Conservation (phyloP, 495 filamentous ascomycete species). For the Barbatosphaeria neglecta region DNA sequence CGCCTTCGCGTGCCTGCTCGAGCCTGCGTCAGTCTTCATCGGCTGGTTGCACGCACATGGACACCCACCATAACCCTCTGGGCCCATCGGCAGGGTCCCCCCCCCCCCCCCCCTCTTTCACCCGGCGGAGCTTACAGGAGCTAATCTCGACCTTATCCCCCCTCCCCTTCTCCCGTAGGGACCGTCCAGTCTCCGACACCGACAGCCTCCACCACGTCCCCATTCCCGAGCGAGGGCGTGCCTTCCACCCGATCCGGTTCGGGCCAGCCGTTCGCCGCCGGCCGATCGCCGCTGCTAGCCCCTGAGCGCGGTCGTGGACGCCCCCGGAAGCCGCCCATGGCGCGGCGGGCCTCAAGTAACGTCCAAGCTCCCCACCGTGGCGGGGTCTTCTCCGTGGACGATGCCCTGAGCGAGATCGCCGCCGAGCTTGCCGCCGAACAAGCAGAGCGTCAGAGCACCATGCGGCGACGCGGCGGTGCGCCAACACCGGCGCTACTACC, state of each 20-base stretch:
- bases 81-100: neutral
- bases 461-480: constrained; percentile 54
- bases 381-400: constrained; percentile 87
- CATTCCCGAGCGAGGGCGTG: neutral
- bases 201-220: constrained; percentile 1
- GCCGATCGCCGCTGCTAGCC: constrained; percentile 41
- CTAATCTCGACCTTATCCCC: constrained; percentile 4
- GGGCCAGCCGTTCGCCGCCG: neutral
- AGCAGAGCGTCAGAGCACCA: constrained; percentile 26
- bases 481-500: constrained; percentile 42
- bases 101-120: neutral
- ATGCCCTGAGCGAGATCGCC: constrained; percentile 77
- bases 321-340: constrained; percentile 59
- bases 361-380: constrained; percentile 63
- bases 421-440: constrained; percentile 53
- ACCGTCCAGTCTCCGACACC: constrained; percentile 19
- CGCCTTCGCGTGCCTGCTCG: too few species aligned
- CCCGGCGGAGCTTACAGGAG: too few species aligned
- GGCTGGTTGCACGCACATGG: too few species aligned
- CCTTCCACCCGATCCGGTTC: neutral
- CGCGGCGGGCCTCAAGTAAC: constrained; percentile 63
- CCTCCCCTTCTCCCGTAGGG: constrained; percentile 19
- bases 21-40: too few species aligned
- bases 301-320: constrained; percentile 45
- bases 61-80: too few species aligned